phyloP scores from a whole-genome alignment of 768 basidiomycete genomes.

The Russula foetens region DNA sequence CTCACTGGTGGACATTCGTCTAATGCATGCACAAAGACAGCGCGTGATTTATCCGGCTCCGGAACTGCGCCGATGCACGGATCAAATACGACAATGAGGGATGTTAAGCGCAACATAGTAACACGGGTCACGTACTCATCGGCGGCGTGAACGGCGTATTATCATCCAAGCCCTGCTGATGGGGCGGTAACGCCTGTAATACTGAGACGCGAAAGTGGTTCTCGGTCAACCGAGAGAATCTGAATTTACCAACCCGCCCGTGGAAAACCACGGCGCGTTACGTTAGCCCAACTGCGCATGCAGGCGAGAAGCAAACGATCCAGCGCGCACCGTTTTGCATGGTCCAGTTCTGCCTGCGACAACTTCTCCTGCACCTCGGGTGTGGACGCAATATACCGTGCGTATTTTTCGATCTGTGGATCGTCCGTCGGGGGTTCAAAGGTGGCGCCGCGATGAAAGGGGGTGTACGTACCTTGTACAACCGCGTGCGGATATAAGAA shows the following conservation, averaged over 20 bases:
- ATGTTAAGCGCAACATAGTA: not conserved
- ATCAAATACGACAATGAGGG: slow-evolving; percentile 5
- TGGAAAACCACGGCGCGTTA: not conserved
- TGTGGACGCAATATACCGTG: slow-evolving; percentile 66
- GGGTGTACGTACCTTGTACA: slow-evolving; percentile 51
- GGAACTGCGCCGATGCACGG: slow-evolving; percentile 42
- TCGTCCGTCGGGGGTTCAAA: not conserved
- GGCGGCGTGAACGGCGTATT: slow-evolving; percentile 57
- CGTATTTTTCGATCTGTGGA: slow-evolving; percentile 82
- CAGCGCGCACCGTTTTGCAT: slow-evolving; percentile 58
- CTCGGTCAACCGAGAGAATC: slow-evolving; percentile 71
- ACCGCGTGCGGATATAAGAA: slow-evolving; percentile 78
- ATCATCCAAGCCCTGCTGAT: slow-evolving; percentile 73
- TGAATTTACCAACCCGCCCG: slow-evolving; percentile 24
- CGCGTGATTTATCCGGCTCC: slow-evolving; percentile 62
- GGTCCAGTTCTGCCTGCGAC: slow-evolving; percentile 73
- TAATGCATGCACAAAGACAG: slow-evolving; percentile 78
- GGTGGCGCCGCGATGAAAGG: not conserved
- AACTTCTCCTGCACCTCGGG: slow-evolving; percentile 68
- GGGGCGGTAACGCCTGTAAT: slow-evolving; percentile 71
- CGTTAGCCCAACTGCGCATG: not conserved
- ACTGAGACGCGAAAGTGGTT: slow-evolving; percentile 75
- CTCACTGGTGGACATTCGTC: slow-evolving; percentile 57
- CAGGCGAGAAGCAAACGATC: not conserved
- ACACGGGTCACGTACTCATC: slow-evolving; percentile 49